A percentile compares a stretch with the other conserved stretches of the same genome.
phyloP scores from a whole-genome alignment of 495 filamentous ascomycete genomes.

The Neurospora sp. region DNA sequence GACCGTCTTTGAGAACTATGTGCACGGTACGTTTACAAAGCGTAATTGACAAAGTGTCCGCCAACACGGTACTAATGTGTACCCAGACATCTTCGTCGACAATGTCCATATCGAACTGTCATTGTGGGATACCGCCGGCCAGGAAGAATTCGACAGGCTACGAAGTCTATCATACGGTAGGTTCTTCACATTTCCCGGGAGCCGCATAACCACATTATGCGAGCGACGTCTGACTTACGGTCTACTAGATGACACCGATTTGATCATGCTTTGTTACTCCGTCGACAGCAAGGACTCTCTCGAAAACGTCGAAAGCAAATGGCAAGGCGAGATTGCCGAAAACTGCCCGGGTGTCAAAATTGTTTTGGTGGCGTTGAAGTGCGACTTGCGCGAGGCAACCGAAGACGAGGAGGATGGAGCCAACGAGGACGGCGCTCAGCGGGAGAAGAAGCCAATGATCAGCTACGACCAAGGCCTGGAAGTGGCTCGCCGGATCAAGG shows the following conservation, averaged over 20 bases:
- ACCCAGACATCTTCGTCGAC: slow-evolving; percentile 90
- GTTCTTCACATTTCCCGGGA: background rate
- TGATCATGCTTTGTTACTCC: slow-evolving; percentile 97
- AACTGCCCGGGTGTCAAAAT: slow-evolving; percentile 92
- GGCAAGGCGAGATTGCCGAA: slow-evolving; percentile 94
- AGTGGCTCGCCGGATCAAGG: slow-evolving; percentile 79
- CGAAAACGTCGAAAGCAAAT: slow-evolving; percentile 96
- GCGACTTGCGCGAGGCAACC: slow-evolving; percentile 70
- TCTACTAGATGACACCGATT: slow-evolving; percentile 67
- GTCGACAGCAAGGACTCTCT: slow-evolving; percentile 93
- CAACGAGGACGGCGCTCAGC: slow-evolving; percentile 29
- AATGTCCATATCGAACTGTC: slow-evolving; percentile 92
- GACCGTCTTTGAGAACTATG: slow-evolving; percentile 99
- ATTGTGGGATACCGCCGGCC: slow-evolving; percentile 95
- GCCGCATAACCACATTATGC: background rate
- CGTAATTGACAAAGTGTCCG: background rate
- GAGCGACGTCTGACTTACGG: slow-evolving; percentile 1
- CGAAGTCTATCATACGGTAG: slow-evolving; percentile 82
- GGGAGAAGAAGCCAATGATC: slow-evolving; percentile 65
- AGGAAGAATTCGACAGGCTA: slow-evolving; percentile 97
- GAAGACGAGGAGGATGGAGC: slow-evolving; percentile 43
- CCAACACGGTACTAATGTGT: background rate
- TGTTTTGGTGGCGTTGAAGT: slow-evolving; percentile 94
- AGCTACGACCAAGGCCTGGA: slow-evolving; percentile 87
- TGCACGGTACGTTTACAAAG: slow-evolving; percentile 62